These are phyloP conservation scores for Tetratostichococcus sp. DNA, from an alignment of 139 green algal species.

Conservation along the genomic window DNA sequence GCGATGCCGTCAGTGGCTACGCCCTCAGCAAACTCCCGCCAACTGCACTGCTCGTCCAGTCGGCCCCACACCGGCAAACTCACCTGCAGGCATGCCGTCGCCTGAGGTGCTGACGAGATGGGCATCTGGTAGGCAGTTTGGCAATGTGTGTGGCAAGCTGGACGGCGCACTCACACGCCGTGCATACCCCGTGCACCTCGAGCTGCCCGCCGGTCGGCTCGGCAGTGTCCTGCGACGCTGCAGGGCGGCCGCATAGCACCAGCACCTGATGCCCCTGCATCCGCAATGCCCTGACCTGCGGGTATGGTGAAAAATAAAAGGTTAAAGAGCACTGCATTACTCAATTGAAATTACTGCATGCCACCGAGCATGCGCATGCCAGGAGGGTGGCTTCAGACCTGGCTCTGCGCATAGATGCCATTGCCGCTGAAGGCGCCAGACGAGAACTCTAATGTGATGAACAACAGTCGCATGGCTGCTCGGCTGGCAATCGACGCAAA, in stretches of 20 bases:
- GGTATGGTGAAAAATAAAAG: too few relatives aligned
- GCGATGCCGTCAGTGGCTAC: constrained; percentile 1
- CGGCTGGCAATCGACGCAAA: too few relatives aligned
- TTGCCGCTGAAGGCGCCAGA: constrained; percentile 68
- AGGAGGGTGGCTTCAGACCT: constrained; percentile 25
- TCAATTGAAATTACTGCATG: too few relatives aligned
- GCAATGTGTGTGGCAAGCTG: too few relatives aligned
- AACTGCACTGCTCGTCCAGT: constrained; percentile 44
- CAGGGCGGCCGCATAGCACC: constrained; percentile 41
- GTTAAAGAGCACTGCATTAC: too few relatives aligned
- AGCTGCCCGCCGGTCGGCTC: constrained; percentile 5
- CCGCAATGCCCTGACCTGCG: constrained; percentile 40
- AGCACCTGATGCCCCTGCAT: constrained; percentile 38
- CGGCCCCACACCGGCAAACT: constrained; percentile 48
- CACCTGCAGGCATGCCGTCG: constrained; percentile 37
- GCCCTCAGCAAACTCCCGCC: constrained; percentile 41
- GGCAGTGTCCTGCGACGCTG: neutral
- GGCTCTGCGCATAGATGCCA: constrained; percentile 61
- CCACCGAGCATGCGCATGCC: too few relatives aligned
- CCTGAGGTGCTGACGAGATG: too few relatives aligned
- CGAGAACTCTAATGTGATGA: constrained; percentile 66
- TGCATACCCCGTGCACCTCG: neutral
- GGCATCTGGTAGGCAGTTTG: too few relatives aligned
- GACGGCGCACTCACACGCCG: too few relatives aligned
- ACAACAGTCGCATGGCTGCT: constrained; percentile 39